Base-by-base conservation (phyloP, 768 basidiomycete genomes). In the Panellus pusillus region DNA sequence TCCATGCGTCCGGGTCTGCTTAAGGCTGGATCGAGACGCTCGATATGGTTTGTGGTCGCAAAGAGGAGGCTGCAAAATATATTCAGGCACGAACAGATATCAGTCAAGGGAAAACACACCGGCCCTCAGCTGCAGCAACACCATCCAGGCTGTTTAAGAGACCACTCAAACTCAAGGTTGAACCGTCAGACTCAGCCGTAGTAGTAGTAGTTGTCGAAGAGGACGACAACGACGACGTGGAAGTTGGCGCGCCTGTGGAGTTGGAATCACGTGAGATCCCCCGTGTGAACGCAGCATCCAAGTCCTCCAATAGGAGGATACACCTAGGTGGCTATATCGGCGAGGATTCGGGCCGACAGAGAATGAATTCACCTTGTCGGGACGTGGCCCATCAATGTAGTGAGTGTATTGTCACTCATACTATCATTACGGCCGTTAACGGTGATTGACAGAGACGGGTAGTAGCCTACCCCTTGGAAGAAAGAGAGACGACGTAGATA, bases 31-130 rank as follows among this genome's bases (percentile, higher is more conserved):
- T 97, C 93, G 31, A 97, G 79, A 42, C 91, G 86, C 66, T 96
- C 92, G 62, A 93, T 91, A 66, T 96, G 93, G 72, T 97, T 97
- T 12, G 91, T 93, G 7, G 91, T 93, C 48, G 92, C 93, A 69
- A 95, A 94, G 9, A 95, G 77, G 54, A 96, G 79, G 37, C 90
- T 86, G 63, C 48, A 56, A 58, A 61, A 54, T 44, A 50, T 59
- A 57, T 17, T 50, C 14, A 50, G 38, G 6, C 9, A 18, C 37
- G 37, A 55, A 46, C 11, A 27, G 43, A 50, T 3, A 29, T 32
- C 18, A 52, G 18, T 51, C 19, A 24, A 57, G 39, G 37, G 45
- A 44, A 42, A 5, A 76, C 88, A 63, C 66, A 91, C 87, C 91
- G 84, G 69, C 91, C 91, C 68, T 92, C 88, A 54, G 87, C 88